Base-by-base conservation (phyloP, 768 basidiomycete genomes). In the Pleurotus giganteus region DNA sequence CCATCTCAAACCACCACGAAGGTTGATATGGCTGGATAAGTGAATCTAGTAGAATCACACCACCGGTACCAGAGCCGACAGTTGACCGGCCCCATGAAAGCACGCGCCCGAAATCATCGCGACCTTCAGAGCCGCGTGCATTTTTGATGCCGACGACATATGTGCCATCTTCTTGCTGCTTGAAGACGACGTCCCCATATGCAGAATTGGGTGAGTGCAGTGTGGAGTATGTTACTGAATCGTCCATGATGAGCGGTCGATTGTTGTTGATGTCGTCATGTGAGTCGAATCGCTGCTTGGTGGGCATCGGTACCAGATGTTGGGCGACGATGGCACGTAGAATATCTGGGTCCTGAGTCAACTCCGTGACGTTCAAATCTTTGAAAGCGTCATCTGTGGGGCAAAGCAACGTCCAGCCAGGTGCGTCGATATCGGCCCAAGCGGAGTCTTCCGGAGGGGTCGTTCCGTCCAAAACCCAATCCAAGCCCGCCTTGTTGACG, bases 341-440 rank as follows among this genome's bases (percentile, higher is more conserved):
- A 5, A 62, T 63, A 2, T 81, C 76, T 9, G 69, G 56, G 63
- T 91, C 79, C 24, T 77, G 78, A 58, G 85, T 86, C 21, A 94
- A 68, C 56, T 71, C 68, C 0, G 94, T 94, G 55, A 98, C 69
- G 71, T 98, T 95, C 68, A 89, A 71, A 19, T 81, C 73, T 66
- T 93, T 88, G 79, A 98, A 97, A 0, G 96, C 94, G 55, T 89
- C 87, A 63, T 99, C 97, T 4, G 85, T 83, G 2, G 97, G 97
- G 60, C 91, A 94, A 19, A 99, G 77, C 3, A 99, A 69, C 1
- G 94, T 96, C 87, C 95, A 98, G 23, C 74, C 77, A 17, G 66
- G 64, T n/a, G 79, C 62, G 42, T 71, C 76, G 54, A 68, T 64
- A 13, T 84, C 76, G 4, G 79, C 80, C 85, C 86, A 91, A 9